These are phyloP conservation scores for Exidia glandulosa DNA, from an alignment of 768 basidiomycete genomes.

Conservation along the genomic window DNA sequence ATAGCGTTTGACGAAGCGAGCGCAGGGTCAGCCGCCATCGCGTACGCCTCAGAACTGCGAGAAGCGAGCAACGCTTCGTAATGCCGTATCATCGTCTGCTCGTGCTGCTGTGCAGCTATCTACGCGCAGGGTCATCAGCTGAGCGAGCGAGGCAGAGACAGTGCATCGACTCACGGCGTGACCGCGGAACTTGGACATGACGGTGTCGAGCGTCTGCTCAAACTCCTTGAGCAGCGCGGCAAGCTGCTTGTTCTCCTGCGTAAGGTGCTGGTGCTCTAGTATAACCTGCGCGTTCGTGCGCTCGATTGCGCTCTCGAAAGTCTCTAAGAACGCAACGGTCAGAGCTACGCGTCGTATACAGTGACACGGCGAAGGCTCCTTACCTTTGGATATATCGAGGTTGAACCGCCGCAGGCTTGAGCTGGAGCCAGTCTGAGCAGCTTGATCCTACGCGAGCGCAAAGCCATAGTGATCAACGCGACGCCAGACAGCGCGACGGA, in stretches of 20 bases:
- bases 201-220: conserved; percentile 85
- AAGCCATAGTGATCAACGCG: neutral
- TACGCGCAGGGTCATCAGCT: conserved; percentile 20
- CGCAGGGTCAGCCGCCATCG: neutral
- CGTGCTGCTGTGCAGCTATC: conserved; percentile 88
- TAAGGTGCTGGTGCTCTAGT: conserved; percentile 84
- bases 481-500: neutral
- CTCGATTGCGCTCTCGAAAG: conserved; percentile 88
- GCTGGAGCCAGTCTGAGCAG: conserved; percentile 56
- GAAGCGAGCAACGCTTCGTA: conserved; percentile 65
- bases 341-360: neutral
- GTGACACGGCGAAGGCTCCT: conserved; percentile 7
- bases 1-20: neutral
- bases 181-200: conserved; percentile 92
- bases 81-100: conserved; percentile 75
- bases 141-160: neutral
- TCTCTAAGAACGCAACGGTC: conserved; percentile 40
- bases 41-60: neutral
- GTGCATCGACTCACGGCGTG: conserved; percentile 56
- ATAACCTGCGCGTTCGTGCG: conserved; percentile 79
- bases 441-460: conserved; percentile 71
- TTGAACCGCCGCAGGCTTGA: conserved; percentile 78
- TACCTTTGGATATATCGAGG: conserved; percentile 77
- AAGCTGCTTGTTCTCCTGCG: conserved; percentile 94
- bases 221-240: conserved; percentile 85